Conservation (phyloP, 1,139 yeast genomes). For the Candida mesenterica region DNA sequence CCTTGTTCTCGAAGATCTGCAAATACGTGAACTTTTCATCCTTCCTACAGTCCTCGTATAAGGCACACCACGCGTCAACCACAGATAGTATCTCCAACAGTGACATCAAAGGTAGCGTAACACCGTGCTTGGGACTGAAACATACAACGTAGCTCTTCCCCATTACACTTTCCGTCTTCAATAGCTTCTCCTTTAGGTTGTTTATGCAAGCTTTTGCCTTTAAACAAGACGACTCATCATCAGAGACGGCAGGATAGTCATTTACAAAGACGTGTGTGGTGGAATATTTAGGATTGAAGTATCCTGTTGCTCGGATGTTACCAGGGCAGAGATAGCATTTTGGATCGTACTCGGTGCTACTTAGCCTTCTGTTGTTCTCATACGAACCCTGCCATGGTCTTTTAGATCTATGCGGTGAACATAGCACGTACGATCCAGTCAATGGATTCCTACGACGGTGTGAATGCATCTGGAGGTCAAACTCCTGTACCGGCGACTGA, state of each 20-base stretch:
- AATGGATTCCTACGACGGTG: conserved; percentile 72
- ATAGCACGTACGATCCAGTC: conserved; percentile 60
- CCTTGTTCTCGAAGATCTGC: conserved; percentile 78
- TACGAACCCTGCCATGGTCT: conserved; percentile 83
- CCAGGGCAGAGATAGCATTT: conserved; percentile 77
- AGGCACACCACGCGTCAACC: conserved; percentile 57
- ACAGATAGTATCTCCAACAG: conserved; percentile 43
- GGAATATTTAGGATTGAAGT: conserved; percentile 57
- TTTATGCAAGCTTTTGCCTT: conserved; percentile 13
- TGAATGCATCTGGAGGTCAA: conserved; percentile 55
- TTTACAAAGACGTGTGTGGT: conserved; percentile 61
- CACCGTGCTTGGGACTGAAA: conserved; percentile 68
- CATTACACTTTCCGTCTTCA: conserved; percentile 58
- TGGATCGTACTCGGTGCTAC: conserved; percentile 57
- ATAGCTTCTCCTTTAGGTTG: conserved; percentile 41
- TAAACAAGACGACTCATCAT: conserved; percentile 51
- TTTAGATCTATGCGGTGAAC: conserved; percentile 76
- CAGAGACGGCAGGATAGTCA: conserved; percentile 69
- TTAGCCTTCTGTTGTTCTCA: conserved; percentile 46
- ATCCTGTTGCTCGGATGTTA: conserved; percentile 65
- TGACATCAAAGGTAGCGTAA: conserved; percentile 65
- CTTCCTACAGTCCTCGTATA: conserved; percentile 42
- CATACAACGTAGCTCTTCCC: conserved; percentile 75
- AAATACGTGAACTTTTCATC: conserved; percentile 57
- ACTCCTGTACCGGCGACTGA: conserved; percentile 26